Evolutionary conservation across 2,329 filamentous ascomycete genomes (phyloP), one percentile per base, ranked within the genome.

Genomic region (Diplocarpon rosae): DNA sequence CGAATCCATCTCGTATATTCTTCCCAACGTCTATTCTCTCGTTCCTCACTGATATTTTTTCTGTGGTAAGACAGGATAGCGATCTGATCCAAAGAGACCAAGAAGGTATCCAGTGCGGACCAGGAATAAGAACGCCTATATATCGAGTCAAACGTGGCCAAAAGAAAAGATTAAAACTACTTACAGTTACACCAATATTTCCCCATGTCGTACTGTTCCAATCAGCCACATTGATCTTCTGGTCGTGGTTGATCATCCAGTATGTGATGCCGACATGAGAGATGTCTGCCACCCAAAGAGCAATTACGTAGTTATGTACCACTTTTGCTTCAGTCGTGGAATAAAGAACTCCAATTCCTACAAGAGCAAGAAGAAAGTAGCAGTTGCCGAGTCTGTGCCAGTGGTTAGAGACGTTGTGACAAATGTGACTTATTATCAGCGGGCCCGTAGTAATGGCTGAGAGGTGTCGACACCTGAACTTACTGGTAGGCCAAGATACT

Each of bases 191-290:
- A 7, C 72, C 79, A 50, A 88, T 69, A 56, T 87, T 87, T 2
- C 83, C 83, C 76, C 78, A 84, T n/a, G 78, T 73, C 67, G 82
- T 73, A 29, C 72, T 66, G 59, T 85, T 86, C 83, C 83, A 87
- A 16, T 62, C 64, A 4, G 56, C 62, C 10, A 81, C 62, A 52
- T 76, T 70, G 36, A 73, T 50, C 37, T 75, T 69, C 29, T 64
- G 65, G 9, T 73, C 68, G 58, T 66, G 67, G 8, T 78, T 81
- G 50, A 86, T 67, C 6, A 69, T 71, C 55, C 66, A 64, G 47
- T 73, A 76, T 13, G 75, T 82, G 48, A 80, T 69, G 39, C 69
- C 75, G 20, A 87, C 64, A 59, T 87, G 83, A 2, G 78, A 77
- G 50, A 85, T 65, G 56, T 87, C 82, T 14, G 76, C 81, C 35